Evolutionary conservation across 495 filamentous ascomycete species (phyloP), one percentile per base, ranked within the genome.

Genomic region (Hypomontagnella submonticulosa): DNA sequence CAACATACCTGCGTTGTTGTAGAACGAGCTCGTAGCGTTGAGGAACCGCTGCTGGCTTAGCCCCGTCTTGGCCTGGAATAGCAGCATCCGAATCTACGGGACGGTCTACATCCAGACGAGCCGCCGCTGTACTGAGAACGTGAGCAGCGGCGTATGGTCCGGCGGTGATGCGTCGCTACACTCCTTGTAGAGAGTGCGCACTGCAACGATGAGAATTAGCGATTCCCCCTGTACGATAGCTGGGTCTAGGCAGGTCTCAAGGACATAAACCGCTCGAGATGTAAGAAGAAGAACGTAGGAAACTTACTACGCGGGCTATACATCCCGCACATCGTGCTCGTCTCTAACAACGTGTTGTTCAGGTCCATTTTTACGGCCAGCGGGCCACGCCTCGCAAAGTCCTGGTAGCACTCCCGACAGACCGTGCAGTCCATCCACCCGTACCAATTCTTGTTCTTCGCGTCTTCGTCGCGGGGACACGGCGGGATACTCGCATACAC

Each of bases 321-420:
- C 27, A 76, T 57, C 36, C 76, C 76, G 37, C 76, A 78, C 46
- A 75, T 71, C 16, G 63, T 63, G 12, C 54, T 65, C 1, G 62
- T 65, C 3, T 71, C 66, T 7, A 71, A 69, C 42, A 65, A 51
- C 1, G 62, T 58, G 30, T 66, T 65, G 1, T 63, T 57, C 11
- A 73, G 48, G 0, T 69, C 72, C 67, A 77, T 70, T 4, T 52
- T 57, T 43, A 52, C 38, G 1, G 72, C 70, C 7, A 79, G 50
- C 0, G 62, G 49, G n/a, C 67, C 73, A 46, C 66, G 73, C 6
- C 61, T 67, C 9, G 76, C 73, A 32, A 73, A 75, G 13, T 76
- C 74, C 20, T 67, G 58, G 56, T 74, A 77, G 41, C 77, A 79
- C 48, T 77, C 75, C 7, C 76, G 64, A 53, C 77, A 80, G 11